Base-by-base conservation (phyloP, 176 grass and related monocot species). In the Poa annua region DNA sequence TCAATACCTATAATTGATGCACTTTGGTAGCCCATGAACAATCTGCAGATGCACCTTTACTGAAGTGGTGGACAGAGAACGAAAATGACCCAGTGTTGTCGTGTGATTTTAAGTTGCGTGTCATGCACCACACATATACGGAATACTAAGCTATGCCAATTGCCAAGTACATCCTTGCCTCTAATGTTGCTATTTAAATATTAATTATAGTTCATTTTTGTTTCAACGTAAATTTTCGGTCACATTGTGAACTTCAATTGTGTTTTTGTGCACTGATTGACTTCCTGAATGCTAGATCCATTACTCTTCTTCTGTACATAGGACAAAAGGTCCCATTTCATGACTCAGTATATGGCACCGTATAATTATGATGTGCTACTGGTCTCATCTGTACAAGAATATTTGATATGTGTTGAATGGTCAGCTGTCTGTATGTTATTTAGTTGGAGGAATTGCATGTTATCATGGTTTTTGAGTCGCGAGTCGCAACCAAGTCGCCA, bases 341-440 rank as follows among this genome's bases (percentile, higher is more conserved):
- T 78, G 36, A 26, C 13, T 42, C 22, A 4, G 15, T 41, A 39
- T 42, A 61, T 61, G 38, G 35, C 35, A 24, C 14, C 5, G 35
- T 78, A 26, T 57, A 61, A 42, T 42, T 44, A 57, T 44, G 42
- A 42, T 22, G 54, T 10, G 6, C 52, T 22, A 76, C 33, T 39
- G 56, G 52, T 9, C 33, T 57, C 33, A 39, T 17, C 42, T 77
- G 35, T 17, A n/a, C 12, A 77, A 5, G 13, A 11, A 63, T 64
- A 45, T 45, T 48, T 42, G 16, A 48, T 42, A 19, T 1, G 34
- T 36, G 69, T 39, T 16, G 7, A 33, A 17, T 33, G 66, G 36
- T 72, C 16, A 82, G 9, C 39, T 73, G 11, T 73, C 22, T 82
- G 21, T n/a, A 59, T 10, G 16, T 15, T 45, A 72, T n/a, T 48